Evolutionary conservation across 139 green algal genomes (phyloP).

Genomic region (Chlamydomonas schloesseri): DNA sequence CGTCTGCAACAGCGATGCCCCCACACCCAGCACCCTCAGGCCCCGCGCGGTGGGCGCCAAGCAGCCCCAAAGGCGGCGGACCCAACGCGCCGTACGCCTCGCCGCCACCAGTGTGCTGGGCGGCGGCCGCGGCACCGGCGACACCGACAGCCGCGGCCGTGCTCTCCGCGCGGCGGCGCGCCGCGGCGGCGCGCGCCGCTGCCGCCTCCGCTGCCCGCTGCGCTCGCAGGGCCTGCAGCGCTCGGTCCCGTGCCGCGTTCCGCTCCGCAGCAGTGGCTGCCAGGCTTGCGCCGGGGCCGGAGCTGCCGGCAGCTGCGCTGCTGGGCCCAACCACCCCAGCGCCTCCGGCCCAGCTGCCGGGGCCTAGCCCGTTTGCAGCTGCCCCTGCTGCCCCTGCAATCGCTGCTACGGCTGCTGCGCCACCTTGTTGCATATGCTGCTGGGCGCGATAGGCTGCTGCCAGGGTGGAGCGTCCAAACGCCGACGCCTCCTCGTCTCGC

Average conservation of each 20-base stretch:
- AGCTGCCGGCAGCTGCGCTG: no score
- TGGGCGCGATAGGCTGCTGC: background rate
- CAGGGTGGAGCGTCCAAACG: conserved; percentile 2
- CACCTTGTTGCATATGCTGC: no score
- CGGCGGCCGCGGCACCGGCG: no score
- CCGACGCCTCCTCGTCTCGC: background rate
- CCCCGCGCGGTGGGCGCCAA: background rate
- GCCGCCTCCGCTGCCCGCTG: background rate
- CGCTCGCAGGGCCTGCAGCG: conserved; percentile 2
- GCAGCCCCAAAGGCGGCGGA: no score
- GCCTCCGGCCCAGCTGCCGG: no score
- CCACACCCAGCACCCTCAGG: no score
- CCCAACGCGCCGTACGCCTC: no score
- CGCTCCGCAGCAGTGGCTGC: background rate
- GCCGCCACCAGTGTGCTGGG: no score
- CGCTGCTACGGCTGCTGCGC: no score
- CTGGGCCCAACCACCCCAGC: background rate
- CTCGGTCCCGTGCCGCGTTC: background rate
- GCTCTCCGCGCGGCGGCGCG: background rate
- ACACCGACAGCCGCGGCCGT: background rate
- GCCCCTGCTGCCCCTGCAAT: no score
- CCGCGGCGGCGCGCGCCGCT: background rate
- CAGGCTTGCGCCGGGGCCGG: background rate
- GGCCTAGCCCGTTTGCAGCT: no score
- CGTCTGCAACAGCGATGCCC: no score